Evolutionary conservation across 306 rosid species (phyloP), one percentile per base, ranked within the genome.

Genomic region (Acacia confusa): DNA sequence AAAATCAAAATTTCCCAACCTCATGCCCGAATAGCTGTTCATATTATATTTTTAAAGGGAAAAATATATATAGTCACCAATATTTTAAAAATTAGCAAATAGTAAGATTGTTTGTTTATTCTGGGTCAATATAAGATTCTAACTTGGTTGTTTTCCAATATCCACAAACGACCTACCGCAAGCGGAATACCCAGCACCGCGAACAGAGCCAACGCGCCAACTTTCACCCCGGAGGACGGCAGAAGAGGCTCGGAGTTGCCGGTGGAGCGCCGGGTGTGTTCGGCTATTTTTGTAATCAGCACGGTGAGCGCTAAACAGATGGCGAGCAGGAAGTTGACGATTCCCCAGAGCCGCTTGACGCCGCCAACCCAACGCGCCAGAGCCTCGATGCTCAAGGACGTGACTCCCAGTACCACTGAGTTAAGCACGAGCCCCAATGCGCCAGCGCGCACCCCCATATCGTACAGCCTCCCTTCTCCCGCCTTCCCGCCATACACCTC

Each of bases 401-500:
- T 74, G 17, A 82, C 15, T 0, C 88, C 97, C n/a, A 91, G 48
- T n/a, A 94, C 92, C 16, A 94, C 84, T 0, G 97, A 83, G 60
- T 94, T 92, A 0, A 94, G 41, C 94, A 92, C 77, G 17, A 92
- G 79, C 0, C 92, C 97, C 19, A 94, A 81, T 0, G 96, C 79
- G 0, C 98, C 96, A 0, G 84, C 85, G 0, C 58, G 89, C 2
- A 94, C 97, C 0, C 98, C 97, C 0, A 2, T 9, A 58, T 86
- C 80, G 68, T 94, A 94, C n/a, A 38, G 38, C 9, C 9, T 17
- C 0, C 70, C 61, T 24, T 78, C 25, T 0, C 85, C 87, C 0
- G 84, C 89, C 2, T 73, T 6, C 0, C 98, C 98, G 0, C 97
- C 98, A 38, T 75, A 94, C 16, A 94, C 98, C 77, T 94, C 98